phyloP scores from a whole-genome alignment of 1,284 basidiomycete genomes.

The Rhodotorula glutinis region DNA sequence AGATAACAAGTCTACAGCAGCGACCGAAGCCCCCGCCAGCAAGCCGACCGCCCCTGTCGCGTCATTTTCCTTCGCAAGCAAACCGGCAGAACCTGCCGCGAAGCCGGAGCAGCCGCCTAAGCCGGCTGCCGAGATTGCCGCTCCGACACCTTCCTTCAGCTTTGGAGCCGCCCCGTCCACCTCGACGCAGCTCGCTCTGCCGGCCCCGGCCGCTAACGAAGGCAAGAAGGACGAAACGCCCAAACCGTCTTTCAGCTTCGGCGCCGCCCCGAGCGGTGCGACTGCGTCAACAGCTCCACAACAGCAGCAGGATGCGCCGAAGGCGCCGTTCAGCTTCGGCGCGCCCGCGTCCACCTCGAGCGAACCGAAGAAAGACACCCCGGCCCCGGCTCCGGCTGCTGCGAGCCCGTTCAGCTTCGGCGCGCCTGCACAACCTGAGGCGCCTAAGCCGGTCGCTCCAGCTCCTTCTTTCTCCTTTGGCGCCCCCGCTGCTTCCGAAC shows the following conservation, averaged over 20 bases:
- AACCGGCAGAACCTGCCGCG: neutral
- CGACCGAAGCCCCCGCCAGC: neutral
- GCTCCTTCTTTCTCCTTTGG: neutral
- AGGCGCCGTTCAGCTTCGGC: neutral
- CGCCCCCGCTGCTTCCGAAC: neutral
- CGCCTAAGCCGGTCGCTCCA: neutral
- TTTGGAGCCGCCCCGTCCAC: neutral
- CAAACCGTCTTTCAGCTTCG: conserved; percentile 1
- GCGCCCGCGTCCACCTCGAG: neutral
- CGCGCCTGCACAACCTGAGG: neutral
- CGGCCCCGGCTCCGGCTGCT: neutral
- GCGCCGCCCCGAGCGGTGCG: neutral
- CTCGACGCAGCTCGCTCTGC: too few species aligned
- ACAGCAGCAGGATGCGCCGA: neutral
- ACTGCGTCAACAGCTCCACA: neutral
- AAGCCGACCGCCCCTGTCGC: neutral
- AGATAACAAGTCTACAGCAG: neutral
- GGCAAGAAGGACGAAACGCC: conserved; percentile 1
- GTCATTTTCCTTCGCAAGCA: neutral
- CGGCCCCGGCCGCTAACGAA: neutral
- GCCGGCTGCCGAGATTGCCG: neutral
- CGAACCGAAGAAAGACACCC: neutral
- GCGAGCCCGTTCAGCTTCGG: conserved; percentile 8
- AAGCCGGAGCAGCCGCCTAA: neutral
- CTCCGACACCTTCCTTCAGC: neutral